A percentile compares a stretch with the other conserved stretches of the same genome.
Conservation (phyloP, 2,329 filamentous ascomycete genomes). For the Colletotrichum graminicola region DNA sequence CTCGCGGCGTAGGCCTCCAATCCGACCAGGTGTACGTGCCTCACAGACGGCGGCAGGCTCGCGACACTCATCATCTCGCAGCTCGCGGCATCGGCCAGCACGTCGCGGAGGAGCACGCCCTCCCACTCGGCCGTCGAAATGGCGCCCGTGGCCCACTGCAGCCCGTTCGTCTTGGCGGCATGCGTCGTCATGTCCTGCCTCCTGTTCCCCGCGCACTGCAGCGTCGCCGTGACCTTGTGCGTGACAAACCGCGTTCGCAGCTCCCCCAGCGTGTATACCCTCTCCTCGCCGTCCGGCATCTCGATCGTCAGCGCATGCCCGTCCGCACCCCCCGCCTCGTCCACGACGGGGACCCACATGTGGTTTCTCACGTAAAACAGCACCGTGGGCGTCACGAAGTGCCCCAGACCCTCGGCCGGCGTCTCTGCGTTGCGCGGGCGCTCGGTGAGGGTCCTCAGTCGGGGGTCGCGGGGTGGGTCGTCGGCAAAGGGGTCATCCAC, state of each 20-base stretch:
- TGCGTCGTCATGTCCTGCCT: constrained; percentile 59
- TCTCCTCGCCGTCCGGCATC: constrained; percentile 56
- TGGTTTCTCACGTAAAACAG: constrained; percentile 63
- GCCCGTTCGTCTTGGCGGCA: constrained; percentile 58
- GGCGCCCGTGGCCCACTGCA: constrained; percentile 63
- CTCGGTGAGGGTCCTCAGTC: constrained; percentile 55
- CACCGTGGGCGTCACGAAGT: constrained; percentile 58
- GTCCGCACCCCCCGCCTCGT: constrained; percentile 47
- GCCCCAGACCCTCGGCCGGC: constrained; percentile 53
- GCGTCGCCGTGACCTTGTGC: constrained; percentile 57
- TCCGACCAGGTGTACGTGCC: constrained; percentile 54
- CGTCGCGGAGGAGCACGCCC: constrained; percentile 59
- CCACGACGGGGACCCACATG: constrained; percentile 59
- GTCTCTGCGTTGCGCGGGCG: constrained; percentile 66
- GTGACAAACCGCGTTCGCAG: constrained; percentile 58
- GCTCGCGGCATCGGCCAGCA: constrained; percentile 55
- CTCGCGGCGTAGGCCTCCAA: constrained; percentile 57
- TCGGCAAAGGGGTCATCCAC: constrained; percentile 59
- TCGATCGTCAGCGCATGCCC: constrained; percentile 56
- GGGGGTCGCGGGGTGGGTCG: constrained; percentile 57
- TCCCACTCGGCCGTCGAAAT: constrained; percentile 61
- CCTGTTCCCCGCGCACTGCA: constrained; percentile 63
- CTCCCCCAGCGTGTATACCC: constrained; percentile 56
- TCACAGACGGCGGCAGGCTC: constrained; percentile 49
- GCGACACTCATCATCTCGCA: not conserved